Base-by-base conservation (phyloP, 208 protist genomes). In the Angomonas deanei region DNA sequence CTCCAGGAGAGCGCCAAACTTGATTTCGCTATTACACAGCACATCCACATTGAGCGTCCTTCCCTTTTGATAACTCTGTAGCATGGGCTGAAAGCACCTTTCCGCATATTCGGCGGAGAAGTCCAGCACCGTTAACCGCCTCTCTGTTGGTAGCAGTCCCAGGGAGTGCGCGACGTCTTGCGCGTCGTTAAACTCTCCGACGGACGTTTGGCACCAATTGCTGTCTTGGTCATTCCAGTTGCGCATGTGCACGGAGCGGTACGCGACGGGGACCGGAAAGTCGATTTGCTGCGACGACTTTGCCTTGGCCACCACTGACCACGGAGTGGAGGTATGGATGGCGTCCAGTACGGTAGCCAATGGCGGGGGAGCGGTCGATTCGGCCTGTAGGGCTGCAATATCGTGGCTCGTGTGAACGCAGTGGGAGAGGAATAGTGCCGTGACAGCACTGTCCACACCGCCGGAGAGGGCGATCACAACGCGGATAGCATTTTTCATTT, bases 11-110 rank as follows among this genome's bases (percentile, higher is more conserved):
- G 66, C 80, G 17, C 83, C 70, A 67, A 92, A 92, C 52, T 94
- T 94, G 34, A 94, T 77, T 23, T 80, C 55, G 4, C 60, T 47
- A 59, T 94, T 92, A 71, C 88, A 94, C 39, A 94, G 71, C 6
- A 94, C 72, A 48, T 94, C 88, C 47, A 92, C 80, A 68, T 94
- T 94, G 28, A 88, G 80, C 0, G 84, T 92, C 23, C 68, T 39
- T 0, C 88, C 88, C 6, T 57, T 56, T 1, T 73, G 80, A 60
- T 82, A 94, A 49, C 82, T 80, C 55, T 61, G 28, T 24, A 94
- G 55, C 82, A 94, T 87, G 19, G 78, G 88, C 23, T 84, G 62
- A 64, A 91, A 92, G 64, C 88, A 94, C 34, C 53, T 39, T 30
- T 70, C 66, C 32, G 71, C 66, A 68, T 94, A 94, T 31, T 55